Evolutionary conservation across 176 grass and related monocot genomes (phyloP).

Genomic region (Chrysopogon serrulatus): DNA sequence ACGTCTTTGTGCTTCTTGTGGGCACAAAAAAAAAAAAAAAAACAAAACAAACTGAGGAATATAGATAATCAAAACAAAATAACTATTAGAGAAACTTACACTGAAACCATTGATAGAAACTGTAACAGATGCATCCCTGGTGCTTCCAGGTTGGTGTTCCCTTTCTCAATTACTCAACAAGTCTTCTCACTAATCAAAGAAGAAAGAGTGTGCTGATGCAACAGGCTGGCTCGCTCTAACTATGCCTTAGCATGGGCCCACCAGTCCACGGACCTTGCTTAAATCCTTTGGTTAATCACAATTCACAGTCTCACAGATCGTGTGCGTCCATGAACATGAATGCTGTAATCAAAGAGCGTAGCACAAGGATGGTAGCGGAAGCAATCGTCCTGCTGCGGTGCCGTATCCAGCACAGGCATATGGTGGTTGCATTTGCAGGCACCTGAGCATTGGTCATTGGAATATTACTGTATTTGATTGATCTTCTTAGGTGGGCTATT

Average conservation of each 20-base stretch:
- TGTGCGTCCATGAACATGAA: not conserved
- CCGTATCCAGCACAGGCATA: not conserved
- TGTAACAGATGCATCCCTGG: not conserved
- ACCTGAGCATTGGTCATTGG: not conserved
- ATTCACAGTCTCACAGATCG: not conserved
- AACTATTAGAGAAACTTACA: not conserved
- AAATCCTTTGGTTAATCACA: not conserved
- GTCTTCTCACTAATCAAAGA: constrained; percentile 12
- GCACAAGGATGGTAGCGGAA: not conserved
- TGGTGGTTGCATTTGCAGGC: not conserved
- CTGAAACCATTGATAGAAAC: not conserved
- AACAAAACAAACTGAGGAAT: not conserved
- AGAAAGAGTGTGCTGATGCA: not conserved
- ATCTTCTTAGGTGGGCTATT: not conserved
- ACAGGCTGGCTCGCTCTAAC: not conserved
- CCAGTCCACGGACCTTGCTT: not conserved
- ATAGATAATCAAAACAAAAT: not conserved
- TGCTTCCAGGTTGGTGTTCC: not conserved
- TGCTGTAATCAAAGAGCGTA: not conserved
- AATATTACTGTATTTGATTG: not conserved
- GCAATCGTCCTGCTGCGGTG: not conserved
- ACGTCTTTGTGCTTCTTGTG: not conserved
- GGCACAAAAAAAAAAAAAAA: not conserved
- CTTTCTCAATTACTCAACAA: not conserved
- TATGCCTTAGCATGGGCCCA: not conserved